Evolutionary conservation across 1,139 yeast genomes (phyloP), one percentile per base, ranked within the genome.

Genomic region (Candida mesenterica): DNA sequence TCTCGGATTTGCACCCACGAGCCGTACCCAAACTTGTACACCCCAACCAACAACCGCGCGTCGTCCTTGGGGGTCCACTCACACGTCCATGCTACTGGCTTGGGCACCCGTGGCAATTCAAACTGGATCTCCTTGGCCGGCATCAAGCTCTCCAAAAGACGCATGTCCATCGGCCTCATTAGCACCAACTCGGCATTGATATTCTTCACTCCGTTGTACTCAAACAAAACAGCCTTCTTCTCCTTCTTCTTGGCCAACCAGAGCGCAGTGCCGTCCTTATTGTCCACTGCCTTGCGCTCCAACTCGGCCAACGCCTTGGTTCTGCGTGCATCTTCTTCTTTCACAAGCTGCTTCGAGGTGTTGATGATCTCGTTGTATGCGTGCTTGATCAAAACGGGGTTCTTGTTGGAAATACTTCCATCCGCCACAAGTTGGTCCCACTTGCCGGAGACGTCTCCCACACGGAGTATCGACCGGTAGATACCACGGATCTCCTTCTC

Each of bases 1-100:
- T 92, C 98, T 55, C 98, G 71, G 31, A 94, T 90, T 55, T 86
- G 90, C 5, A 76, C 61, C 98, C 98, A 94, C 1, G 96, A 83
- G 15, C 98, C 98, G 55, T 88, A 92, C 0, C 99, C 99, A 60
- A 90, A 88, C 59, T 88, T 89, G 55, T 78, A 76, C 22, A 92
- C 85, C 45, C 99, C 99, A 28, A 85, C 78, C 44, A 94, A 61
- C 36, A 94, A 68, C 79, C 82, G 84, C 30, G 89, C 84, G 59
- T 94, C 99, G 55, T 94, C 96, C 28, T 70, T 75, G 10, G 73
- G 70, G 3, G 72, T 68, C 99, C 99, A 94, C 25, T 78, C 80
- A 52, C 96, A 87, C 38, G 79, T 75, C 99, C 99, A 94, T 28
- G 88, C 90, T 4, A 89, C 97, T 17, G 82, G 80, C 61, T 90